phyloP scores from a whole-genome alignment of 2,329 filamentous ascomycete species.

The Fusarium sororula region DNA sequence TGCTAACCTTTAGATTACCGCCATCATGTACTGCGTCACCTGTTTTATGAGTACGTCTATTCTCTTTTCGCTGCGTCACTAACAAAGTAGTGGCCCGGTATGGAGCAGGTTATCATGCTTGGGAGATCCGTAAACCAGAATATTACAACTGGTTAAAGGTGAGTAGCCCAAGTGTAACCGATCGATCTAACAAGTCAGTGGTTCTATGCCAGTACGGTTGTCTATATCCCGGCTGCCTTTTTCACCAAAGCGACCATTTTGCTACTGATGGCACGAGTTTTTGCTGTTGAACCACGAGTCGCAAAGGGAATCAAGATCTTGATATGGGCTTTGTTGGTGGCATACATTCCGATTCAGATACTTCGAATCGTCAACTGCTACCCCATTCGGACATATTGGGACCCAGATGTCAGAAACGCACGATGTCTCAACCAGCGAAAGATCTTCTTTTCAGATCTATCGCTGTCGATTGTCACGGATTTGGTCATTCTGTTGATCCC shows the following conservation, averaged over 20 bases:
- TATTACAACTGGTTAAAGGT: conserved; percentile 37
- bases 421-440: conserved; percentile 50
- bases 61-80: not conserved
- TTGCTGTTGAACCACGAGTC: conserved; percentile 25
- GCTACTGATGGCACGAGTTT: conserved; percentile 36
- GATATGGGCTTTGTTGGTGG: conserved; percentile 25
- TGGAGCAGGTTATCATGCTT: conserved; percentile 34
- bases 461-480: conserved; percentile 30
- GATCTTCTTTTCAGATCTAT: conserved; percentile 33
- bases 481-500: conserved; percentile 30
- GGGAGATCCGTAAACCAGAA: conserved; percentile 27
- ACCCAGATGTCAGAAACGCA: conserved; percentile 28
- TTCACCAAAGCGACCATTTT: conserved; percentile 38
- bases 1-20: conserved; percentile 19
- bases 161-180: rapidly evolving
- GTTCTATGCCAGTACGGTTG: conserved; percentile 35
- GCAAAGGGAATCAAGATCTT: conserved; percentile 28
- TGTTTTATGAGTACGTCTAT: conserved; percentile 26
- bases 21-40: conserved; percentile 11
- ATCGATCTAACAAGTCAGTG: conserved; percentile 15
- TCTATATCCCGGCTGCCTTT: conserved; percentile 34
- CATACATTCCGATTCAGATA: conserved; percentile 36
- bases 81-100: conserved; percentile 28
- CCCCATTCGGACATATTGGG: conserved; percentile 55
- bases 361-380: conserved; percentile 54